Base-by-base conservation (phyloP, 805 yeast genomes). In the Cyberlindnera euphorbiae region DNA sequence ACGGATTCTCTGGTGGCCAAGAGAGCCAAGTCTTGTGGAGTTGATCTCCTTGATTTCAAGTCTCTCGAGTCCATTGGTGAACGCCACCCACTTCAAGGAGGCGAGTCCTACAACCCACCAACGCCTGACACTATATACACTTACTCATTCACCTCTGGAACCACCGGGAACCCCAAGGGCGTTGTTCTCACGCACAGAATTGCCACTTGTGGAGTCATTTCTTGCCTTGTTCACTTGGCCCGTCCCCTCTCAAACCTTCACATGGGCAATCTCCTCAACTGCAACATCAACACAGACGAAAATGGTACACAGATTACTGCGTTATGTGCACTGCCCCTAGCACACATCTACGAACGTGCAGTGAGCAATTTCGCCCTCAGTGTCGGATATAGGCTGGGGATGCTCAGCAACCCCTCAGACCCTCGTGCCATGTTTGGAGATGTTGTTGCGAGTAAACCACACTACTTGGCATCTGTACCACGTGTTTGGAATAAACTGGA, bases 121-220 rank as follows among this genome's bases (percentile, higher is more conserved):
- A 60, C 53, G 1, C 71, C 78, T 2, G 67, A 72, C 10, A 67
- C 71, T 13, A 33, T 68, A 6, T 77, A 75, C 52, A 77, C 87
- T 5, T 72, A 81, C 35, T 77, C 81, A 9, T 81, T 80, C 56
- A 82, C 88, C 3, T 78, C 85, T 0, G 88, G 89, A 15, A 81
- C 89, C 3, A 79, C 88, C 2, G 86, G 87, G 3, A 56, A 71
- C 26, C 89, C 89, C 19, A 81, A 81, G 55, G 89, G 89, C 29
- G 88, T 77, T 7, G 72, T 70, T 23, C 33, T 73, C 23, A 62
- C 75, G 2, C 85, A 81, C 33, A 57, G 59, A 19, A 69, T 66
- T 44, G 69, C 73, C 4, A 63, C 67, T 8, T 65, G 79, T 4
- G 71, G 66, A 4, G 68, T 79, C 32, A 63, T 71, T 1, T 50